Conservation (phyloP, 768 basidiomycete species). For the Suillus weaverae region DNA sequence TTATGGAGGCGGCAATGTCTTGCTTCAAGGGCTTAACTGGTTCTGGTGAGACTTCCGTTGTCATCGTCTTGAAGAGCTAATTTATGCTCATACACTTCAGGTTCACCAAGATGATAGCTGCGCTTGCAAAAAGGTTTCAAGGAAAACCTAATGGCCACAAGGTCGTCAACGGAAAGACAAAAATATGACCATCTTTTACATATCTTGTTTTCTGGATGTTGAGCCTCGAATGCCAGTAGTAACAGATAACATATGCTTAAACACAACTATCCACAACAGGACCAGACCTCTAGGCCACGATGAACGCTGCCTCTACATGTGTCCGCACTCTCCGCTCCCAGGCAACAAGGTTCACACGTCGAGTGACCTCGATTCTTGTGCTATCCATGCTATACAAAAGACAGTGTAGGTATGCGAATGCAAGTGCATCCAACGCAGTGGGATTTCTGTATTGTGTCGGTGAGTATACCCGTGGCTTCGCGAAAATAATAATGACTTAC, state of each 20-base stretch:
- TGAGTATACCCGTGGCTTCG: conserved; percentile 3
- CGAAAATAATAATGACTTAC: conserved; percentile 39
- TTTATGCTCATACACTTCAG: conserved; percentile 34
- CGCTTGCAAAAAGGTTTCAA: conserved; percentile 62
- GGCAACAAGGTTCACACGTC: conserved; percentile 72
- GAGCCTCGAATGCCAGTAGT: background rate
- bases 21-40: conserved; percentile 75
- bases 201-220: background rate
- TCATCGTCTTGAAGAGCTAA: background rate
- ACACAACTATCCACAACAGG: background rate
- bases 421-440: conserved; percentile 78
- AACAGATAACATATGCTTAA: background rate
- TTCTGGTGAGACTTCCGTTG: conserved; percentile 57
- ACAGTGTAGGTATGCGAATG: conserved; percentile 78
- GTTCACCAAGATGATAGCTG: conserved; percentile 74
- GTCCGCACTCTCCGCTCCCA: conserved; percentile 75
- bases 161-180: conserved; percentile 18
- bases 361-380: conserved; percentile 63
- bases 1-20: conserved; percentile 59
- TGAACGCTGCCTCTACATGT: conserved; percentile 56
- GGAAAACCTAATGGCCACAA: conserved; percentile 20
- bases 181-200: conserved; percentile 7
- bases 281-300: conserved; percentile 1
- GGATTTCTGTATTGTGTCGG: conserved; percentile 50
- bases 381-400: conserved; percentile 47